Base-by-base conservation (phyloP, 768 basidiomycete genomes). In the Tubosaeta brunneosetosa region DNA sequence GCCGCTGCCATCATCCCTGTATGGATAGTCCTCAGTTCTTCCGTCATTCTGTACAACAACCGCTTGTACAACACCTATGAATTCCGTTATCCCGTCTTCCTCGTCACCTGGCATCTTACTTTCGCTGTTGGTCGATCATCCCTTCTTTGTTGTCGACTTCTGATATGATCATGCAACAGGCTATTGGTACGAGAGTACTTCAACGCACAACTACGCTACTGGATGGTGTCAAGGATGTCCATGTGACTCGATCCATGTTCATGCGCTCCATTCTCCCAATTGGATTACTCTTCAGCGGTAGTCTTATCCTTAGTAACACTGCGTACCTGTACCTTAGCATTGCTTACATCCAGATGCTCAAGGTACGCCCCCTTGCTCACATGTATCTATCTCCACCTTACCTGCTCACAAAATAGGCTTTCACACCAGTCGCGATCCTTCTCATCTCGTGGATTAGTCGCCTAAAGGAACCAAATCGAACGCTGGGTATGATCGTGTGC, bases 1-100 rank as follows among this genome's bases (percentile, higher is more conserved):
- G 78, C 88, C 1, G 65, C 83, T 1, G 72, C 78, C 51, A 89
- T 94, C 63, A 91, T 97, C 51, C 94, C 91, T 26, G 74, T 95
- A 51, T 98, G 95, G 95, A 97, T 97, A 63, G 73, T 82, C 17
- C 85, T 95, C 60, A 88, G 85, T 58, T 91, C 92, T 25, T 67
- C 83, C 8, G 94, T 97, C 66, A 97, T 97, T 73, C 84, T 97
- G 53, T 97, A 97, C 82, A 97, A 97, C 81, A 95, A 93, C 70
- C 85, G 85, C 66, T 71, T 91, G 60, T 92, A 90, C 77, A 89
- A 88, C 71, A 80, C 79, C 42, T 82, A 88, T 63, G 71, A 84
- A 55, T 97, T 97, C 77, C 82, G 83, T 64, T 97, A 76, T 74
- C 94, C 94, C 27, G 92, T 97, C 58, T 95, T 94, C 71, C 80